Conservation (phyloP, 1,284 basidiomycete genomes). For the Nidula niveotomentosa region DNA sequence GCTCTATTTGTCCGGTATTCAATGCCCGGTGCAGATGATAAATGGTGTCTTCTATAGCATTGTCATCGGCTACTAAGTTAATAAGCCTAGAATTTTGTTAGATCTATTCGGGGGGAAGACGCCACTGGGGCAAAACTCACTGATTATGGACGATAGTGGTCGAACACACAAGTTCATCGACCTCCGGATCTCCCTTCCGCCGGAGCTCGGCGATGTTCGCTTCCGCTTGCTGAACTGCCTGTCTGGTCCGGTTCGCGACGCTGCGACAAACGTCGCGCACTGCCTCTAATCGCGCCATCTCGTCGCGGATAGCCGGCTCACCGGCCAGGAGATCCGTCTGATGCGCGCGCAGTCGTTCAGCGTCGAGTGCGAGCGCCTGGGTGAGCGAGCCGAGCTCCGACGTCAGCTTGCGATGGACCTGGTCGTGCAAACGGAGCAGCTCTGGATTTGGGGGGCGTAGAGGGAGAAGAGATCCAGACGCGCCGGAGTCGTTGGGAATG, state of each 20-base stretch:
- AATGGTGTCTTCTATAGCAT: constrained; percentile 96
- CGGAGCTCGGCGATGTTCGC: constrained; percentile 68
- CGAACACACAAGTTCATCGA: constrained; percentile 93
- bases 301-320: constrained; percentile 91
- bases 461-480: constrained; percentile 35
- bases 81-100: constrained; percentile 63
- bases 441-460: constrained; percentile 90
- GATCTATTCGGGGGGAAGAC: constrained; percentile 8
- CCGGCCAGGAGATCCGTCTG: constrained; percentile 86
- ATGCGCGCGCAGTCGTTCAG: constrained; percentile 76
- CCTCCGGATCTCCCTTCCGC: constrained; percentile 76
- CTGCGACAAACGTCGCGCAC: constrained; percentile 90
- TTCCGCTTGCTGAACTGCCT: constrained; percentile 65
- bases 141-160: constrained; percentile 97
- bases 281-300: constrained; percentile 92
- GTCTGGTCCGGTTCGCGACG: constrained; percentile 69
- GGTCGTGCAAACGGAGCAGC: constrained; percentile 80
- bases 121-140: constrained; percentile 47
- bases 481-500: constrained; percentile 11
- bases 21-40: constrained; percentile 96
- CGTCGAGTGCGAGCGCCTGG: constrained; percentile 66
- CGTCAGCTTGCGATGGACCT: constrained; percentile 75
- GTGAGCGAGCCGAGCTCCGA: constrained; percentile 69
- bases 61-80: constrained; percentile 97
- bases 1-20: constrained; percentile 89